A percentile compares a stretch with the other conserved stretches of the same genome.
Conservation (phyloP, 2,329 filamentous ascomycete species). For the Trichoderma aggressivum region DNA sequence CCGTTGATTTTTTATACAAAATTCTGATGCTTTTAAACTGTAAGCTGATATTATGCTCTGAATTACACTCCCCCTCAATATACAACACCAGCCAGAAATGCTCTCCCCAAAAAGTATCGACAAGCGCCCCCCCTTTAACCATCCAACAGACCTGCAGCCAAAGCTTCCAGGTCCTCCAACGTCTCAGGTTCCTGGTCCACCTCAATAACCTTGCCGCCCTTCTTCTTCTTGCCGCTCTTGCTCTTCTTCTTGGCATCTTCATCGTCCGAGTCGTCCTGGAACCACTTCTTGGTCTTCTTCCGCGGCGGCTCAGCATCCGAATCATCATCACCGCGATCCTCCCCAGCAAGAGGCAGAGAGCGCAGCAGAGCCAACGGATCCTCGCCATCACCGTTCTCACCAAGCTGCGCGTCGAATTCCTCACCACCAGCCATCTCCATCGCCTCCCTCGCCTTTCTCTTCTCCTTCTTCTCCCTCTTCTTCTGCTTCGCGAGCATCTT, state of each 20-base stretch:
- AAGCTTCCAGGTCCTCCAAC: slow-evolving; percentile 71
- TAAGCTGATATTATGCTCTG: background rate
- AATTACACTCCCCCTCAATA: background rate
- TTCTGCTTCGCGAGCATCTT: slow-evolving; percentile 78
- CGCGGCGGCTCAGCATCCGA: slow-evolving; percentile 45
- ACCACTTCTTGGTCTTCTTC: slow-evolving; percentile 73
- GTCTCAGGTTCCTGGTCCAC: slow-evolving; percentile 70
- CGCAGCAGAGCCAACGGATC: slow-evolving; percentile 57
- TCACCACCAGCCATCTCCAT: slow-evolving; percentile 34
- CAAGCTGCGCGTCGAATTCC: slow-evolving; percentile 34
- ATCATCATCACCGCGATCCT: slow-evolving; percentile 26
- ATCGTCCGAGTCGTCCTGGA: slow-evolving; percentile 65
- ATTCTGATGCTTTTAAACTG: background rate
- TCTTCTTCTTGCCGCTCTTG: slow-evolving; percentile 41
- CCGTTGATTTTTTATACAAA: background rate
- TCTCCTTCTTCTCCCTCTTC: slow-evolving; percentile 71
- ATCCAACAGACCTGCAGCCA: slow-evolving; percentile 70
- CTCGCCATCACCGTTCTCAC: slow-evolving; percentile 43
- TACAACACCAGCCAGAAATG: background rate
- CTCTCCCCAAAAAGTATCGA: background rate
- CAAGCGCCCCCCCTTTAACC: slow-evolving; percentile 27
- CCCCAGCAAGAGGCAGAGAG: slow-evolving; percentile 51
- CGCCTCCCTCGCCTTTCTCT: slow-evolving; percentile 63
- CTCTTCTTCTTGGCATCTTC: slow-evolving; percentile 35
- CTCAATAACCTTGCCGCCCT: slow-evolving; percentile 56